These are phyloP conservation scores for Lachnellula subtilissima DNA, from an alignment of 2,329 filamentous ascomycete species.

Conservation along the genomic window DNA sequence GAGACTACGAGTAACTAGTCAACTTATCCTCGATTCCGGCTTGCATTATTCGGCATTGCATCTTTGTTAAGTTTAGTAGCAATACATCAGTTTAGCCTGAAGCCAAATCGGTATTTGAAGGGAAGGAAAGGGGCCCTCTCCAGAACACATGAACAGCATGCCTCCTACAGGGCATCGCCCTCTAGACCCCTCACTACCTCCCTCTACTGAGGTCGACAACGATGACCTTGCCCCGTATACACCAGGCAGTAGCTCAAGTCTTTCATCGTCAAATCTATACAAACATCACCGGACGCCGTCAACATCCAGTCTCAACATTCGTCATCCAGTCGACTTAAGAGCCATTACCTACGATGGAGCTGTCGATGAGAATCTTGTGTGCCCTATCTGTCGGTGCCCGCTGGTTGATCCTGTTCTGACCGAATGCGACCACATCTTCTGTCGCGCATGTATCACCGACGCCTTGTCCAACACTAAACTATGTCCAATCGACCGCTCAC, in stretches of 20 bases:
- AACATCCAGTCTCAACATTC: conserved; percentile 15
- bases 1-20: no score
- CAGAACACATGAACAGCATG: neutral
- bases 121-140: neutral
- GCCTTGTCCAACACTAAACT: conserved; percentile 38
- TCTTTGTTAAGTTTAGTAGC: no score
- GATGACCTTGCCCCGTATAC: conserved; percentile 5
- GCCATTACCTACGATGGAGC: conserved; percentile 32
- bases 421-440: conserved; percentile 61
- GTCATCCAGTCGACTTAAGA: conserved; percentile 30
- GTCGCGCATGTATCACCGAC: conserved; percentile 49
- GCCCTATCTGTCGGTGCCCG: conserved; percentile 51
- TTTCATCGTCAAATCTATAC: conserved; percentile 1
- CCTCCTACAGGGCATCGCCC: neutral
- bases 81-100: no score
- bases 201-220: neutral
- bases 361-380: conserved; percentile 37
- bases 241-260: conserved; percentile 7
- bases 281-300: neutral
- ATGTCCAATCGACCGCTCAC: conserved; percentile 56
- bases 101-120: no score
- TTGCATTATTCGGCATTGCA: no score
- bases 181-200: conserved; percentile 4
- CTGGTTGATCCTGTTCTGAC: conserved; percentile 58
- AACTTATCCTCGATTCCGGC: no score